These are phyloP conservation scores for Erysimum cheiri DNA, from an alignment of 441 rosid species.

Conservation along the genomic window DNA sequence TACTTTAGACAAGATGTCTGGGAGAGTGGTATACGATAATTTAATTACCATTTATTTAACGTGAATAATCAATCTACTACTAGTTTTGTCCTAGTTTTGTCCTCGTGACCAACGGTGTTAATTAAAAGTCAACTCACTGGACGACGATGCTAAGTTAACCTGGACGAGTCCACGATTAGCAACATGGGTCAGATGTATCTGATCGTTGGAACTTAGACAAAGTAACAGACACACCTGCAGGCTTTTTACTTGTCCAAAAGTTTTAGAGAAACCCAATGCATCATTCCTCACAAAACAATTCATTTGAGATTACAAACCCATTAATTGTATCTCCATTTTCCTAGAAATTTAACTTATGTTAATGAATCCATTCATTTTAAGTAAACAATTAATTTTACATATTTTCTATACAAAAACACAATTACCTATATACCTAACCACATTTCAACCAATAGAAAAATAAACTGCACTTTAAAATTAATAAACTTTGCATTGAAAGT, in stretches of 20 bases:
- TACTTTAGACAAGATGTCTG: constrained; percentile 3
- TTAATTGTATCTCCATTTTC: constrained; percentile 40
- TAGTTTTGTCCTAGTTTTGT: background rate
- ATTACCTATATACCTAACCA: too few species aligned
- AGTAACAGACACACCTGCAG: constrained; percentile 40
- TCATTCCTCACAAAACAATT: constrained; percentile 26
- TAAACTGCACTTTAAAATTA: too few species aligned
- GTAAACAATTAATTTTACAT: too few species aligned
- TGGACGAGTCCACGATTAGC: background rate
- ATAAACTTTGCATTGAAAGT: too few species aligned
- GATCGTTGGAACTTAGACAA: constrained; percentile 37
- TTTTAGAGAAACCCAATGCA: constrained; percentile 42
- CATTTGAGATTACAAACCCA: constrained; percentile 25
- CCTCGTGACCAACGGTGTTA: background rate
- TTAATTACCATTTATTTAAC: background rate
- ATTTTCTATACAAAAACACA: too few species aligned
- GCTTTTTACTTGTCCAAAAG: constrained; percentile 35
- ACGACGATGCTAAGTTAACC: constrained; percentile 16
- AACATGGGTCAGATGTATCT: background rate
- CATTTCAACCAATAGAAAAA: too few species aligned
- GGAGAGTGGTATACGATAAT: background rate
- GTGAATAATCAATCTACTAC: background rate
- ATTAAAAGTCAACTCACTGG: background rate
- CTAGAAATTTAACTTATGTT: constrained; percentile 33
- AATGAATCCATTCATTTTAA: background rate